Evolutionary conservation across 768 basidiomycete genomes (phyloP).

Genomic region (Ramaria sp.): DNA sequence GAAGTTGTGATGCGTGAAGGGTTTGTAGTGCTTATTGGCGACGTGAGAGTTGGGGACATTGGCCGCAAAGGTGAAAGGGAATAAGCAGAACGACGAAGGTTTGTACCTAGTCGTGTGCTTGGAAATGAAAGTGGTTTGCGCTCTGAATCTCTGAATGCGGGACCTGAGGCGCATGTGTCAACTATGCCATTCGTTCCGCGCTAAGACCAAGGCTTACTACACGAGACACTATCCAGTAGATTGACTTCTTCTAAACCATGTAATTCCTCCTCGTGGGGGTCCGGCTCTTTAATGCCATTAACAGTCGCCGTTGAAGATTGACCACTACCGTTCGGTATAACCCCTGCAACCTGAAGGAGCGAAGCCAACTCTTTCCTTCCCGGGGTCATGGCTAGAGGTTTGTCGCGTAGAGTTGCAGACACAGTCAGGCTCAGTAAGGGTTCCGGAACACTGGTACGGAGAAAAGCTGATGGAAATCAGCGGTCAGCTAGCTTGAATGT

Average conservation of each 20-base stretch:
- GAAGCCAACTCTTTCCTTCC: conserved; percentile 23
- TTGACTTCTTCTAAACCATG: conserved; percentile 58
- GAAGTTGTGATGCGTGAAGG: conserved; percentile 30
- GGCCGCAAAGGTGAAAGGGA: conserved; percentile 42
- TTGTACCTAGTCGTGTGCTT: conserved; percentile 57
- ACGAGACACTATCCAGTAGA: conserved; percentile 53
- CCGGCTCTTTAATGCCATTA: conserved; percentile 19
- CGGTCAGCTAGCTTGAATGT: not conserved
- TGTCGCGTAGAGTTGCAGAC: conserved; percentile 82
- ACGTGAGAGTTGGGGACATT: conserved; percentile 29
- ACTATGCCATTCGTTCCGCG: conserved; percentile 8
- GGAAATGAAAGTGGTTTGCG: conserved; percentile 40
- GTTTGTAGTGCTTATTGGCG: conserved; percentile 34
- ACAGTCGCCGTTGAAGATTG: conserved; percentile 21
- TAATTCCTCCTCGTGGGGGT: conserved; percentile 27
- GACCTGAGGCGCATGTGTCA: conserved; percentile 23
- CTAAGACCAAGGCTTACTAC: conserved; percentile 31
- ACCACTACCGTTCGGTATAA: conserved; percentile 14
- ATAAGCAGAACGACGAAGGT: conserved; percentile 57
- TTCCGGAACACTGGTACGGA: conserved; percentile 55
- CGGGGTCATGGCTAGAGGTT: conserved; percentile 40
- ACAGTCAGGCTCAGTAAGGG: conserved; percentile 79
- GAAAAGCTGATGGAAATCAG: conserved; percentile 42
- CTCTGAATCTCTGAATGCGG: conserved; percentile 28
- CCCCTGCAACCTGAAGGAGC: conserved; percentile 9